Base-by-base conservation (phyloP, 1,139 yeast species). In the Hemisphaericaspora xylofermentans region DNA sequence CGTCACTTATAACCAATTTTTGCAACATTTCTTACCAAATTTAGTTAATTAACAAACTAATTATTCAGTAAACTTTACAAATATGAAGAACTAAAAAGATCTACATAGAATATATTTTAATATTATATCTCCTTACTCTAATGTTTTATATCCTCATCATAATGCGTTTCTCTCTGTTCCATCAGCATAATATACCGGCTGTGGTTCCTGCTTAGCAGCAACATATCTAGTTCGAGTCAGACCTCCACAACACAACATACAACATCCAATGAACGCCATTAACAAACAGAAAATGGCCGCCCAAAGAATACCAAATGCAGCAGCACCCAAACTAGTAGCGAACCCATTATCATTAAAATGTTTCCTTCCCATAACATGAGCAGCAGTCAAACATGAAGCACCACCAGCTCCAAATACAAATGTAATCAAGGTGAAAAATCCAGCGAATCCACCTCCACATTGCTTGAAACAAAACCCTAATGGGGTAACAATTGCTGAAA, bases 291-390 rank as follows among this genome's bases (percentile, higher is more conserved):
- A 47, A 16, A 48, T 50, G 4, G 48, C 45, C 3, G 51, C 46
- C 93, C 93, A 84, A 39, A 80, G 61, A 46, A 83, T 76, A 13
- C 79, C 88, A 58, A 83, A 69, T 61, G 79, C 64, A 47, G 76
- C 76, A 29, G 69, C 71, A 29, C 89, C 89, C 37, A 87, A 52
- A 12, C 53, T 57, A 10, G 93, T 76, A 16, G 47, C 39, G 39
- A 61, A 55, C 33, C 81, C 82, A 29, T 65, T 69, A 43, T 67
- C 54, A 31, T 64, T 65, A 64, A 85, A 85, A 14, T 71, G 71
- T 49, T 74, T 63, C 49, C 78, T 74, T 29, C 87, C 93, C 59
- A 71, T 72, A 22, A 78, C 86, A 57, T 71, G 82, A 33, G 76
- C 78, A 24, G 87, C 85, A 6, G 95, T 85, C 36, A 76, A 61